phyloP scores from a whole-genome alignment of 2,329 filamentous ascomycete species.

The Chrysoporthe puriensis region DNA sequence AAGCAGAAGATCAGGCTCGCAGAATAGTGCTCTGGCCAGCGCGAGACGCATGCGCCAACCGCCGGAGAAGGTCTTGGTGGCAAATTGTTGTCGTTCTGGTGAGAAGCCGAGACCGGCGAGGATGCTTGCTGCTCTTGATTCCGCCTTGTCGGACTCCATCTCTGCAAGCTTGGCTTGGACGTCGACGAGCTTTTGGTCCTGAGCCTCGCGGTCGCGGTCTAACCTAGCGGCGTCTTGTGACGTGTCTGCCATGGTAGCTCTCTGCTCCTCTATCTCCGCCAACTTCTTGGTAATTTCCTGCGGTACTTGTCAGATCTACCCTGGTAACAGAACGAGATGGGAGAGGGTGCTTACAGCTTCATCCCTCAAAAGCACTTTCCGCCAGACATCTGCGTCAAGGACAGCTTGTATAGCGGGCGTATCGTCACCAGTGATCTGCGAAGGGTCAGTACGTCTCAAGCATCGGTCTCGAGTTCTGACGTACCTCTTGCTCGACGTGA shows the following conservation, averaged over 20 bases:
- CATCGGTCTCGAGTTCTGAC: conserved; percentile 28
- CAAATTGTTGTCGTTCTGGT: conserved; percentile 83
- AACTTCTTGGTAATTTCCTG: conserved; percentile 79
- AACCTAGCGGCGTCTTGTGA: conserved; percentile 84
- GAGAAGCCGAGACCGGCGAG: conserved; percentile 97
- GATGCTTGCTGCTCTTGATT: conserved; percentile 93
- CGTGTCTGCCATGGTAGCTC: conserved; percentile 84
- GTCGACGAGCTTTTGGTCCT: conserved; percentile 89
- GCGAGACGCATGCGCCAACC: conserved; percentile 99
- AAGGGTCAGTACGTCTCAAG: background rate
- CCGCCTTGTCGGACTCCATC: conserved; percentile 99
- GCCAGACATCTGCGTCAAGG: conserved; percentile 96
- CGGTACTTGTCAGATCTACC: conserved; percentile 38
- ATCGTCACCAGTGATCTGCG: conserved; percentile 87
- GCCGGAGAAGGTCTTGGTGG: conserved; percentile 97
- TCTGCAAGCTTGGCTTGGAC: conserved; percentile 90
- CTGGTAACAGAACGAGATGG: background rate
- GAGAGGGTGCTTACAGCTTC: conserved; percentile 66
- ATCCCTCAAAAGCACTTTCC: conserved; percentile 89
- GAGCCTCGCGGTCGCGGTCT: conserved; percentile 84
- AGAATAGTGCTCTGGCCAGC: conserved; percentile 92
- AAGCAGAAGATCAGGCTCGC: conserved; percentile 91
- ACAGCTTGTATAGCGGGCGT: conserved; percentile 94
- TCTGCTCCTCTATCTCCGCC: conserved; percentile 74
- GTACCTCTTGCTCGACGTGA: conserved; percentile 95